Conservation (phyloP, 139 green algal genomes). For the Pseudopediastrum boryanum region DNA sequence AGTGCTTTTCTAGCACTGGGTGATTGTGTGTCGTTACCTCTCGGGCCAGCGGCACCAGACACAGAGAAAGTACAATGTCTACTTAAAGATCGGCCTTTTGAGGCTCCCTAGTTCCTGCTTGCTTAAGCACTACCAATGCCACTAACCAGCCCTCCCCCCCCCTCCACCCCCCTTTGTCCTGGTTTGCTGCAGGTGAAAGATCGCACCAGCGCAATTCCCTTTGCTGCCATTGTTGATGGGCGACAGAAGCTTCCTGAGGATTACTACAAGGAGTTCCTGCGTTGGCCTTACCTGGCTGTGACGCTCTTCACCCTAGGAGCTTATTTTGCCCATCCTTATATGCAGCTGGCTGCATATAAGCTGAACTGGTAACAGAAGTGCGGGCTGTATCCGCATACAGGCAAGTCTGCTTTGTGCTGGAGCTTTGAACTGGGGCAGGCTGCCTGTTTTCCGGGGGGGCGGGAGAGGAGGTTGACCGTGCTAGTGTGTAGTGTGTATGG, state of each 20-base stretch:
- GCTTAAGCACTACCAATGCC: too few relatives aligned
- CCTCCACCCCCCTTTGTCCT: too few relatives aligned
- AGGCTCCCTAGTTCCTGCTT: too few relatives aligned
- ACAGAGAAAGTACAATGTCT: too few relatives aligned
- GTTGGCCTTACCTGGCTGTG: slow-evolving; percentile 86
- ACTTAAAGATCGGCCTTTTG: too few relatives aligned
- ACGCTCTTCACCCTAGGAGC: slow-evolving; percentile 84
- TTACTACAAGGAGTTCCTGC: slow-evolving; percentile 95
- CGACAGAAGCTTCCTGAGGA: slow-evolving; percentile 89
- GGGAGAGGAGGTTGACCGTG: not conserved
- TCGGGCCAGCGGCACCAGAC: too few relatives aligned
- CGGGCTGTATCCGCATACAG: too few relatives aligned
- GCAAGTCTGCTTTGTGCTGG: not conserved
- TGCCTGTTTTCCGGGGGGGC: not conserved
- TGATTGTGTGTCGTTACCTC: too few relatives aligned
- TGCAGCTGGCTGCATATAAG: slow-evolving; percentile 82
- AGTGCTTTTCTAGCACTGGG: too few relatives aligned
- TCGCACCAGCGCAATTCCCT: slow-evolving; percentile 89
- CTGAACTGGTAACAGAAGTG: slow-evolving; percentile 83
- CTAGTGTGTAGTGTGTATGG: not conserved
- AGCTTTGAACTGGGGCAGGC: not conserved
- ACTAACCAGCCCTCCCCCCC: too few relatives aligned
- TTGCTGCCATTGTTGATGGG: slow-evolving; percentile 89
- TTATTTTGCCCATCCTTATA: slow-evolving; percentile 91
- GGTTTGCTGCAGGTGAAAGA: slow-evolving; percentile 75